phyloP scores from a whole-genome alignment of 2,329 filamentous ascomycete genomes.

The Mycosphaerella sp. region DNA sequence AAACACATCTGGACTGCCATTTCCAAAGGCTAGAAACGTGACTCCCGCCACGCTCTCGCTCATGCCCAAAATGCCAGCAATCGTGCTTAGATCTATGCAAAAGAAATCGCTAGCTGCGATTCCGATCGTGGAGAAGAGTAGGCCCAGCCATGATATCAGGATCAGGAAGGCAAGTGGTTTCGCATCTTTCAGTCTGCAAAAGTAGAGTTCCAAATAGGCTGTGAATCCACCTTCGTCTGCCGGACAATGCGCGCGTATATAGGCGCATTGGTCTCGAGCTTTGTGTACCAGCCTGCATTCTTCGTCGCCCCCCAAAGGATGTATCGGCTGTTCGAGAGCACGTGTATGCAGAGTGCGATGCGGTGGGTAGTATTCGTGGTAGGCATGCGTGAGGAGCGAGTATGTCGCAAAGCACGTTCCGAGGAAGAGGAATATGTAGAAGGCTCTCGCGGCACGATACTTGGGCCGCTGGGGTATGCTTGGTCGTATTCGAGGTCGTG shows the following conservation, averaged over 20 bases:
- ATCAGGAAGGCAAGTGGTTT: slow-evolving; percentile 74
- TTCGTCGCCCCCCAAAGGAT: slow-evolving; percentile 29
- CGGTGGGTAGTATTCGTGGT: slow-evolving; percentile 1
- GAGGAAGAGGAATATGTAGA: slow-evolving; percentile 42
- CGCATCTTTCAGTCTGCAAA: slow-evolving; percentile 64
- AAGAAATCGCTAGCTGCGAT: slow-evolving; percentile 99
- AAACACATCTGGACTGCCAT: slow-evolving; percentile 96
- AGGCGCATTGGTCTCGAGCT: slow-evolving; percentile 76
- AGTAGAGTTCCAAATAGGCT: slow-evolving; percentile 85
- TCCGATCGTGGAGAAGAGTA: slow-evolving; percentile 94
- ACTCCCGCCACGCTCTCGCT: slow-evolving; percentile 95
- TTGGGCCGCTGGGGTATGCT: slow-evolving; percentile 12
- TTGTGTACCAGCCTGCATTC: slow-evolving; percentile 75
- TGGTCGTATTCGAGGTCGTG: neutral
- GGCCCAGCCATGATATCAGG: slow-evolving; percentile 72
- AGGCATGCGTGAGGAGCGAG: slow-evolving; percentile 16
- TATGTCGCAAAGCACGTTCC: slow-evolving; percentile 26
- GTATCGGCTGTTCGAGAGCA: slow-evolving; percentile 11
- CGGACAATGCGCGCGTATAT: slow-evolving; percentile 71
- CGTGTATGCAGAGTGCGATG: slow-evolving; percentile 6
- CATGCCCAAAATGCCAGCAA: slow-evolving; percentile 80
- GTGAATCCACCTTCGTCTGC: slow-evolving; percentile 88
- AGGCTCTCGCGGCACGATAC: slow-evolving; percentile 42
- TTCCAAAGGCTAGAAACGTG: slow-evolving; percentile 93
- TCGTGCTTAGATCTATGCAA: slow-evolving; percentile 91